These are phyloP conservation scores for Trypanosoma brucei DNA, from an alignment of 208 protist genomes.

Conservation along the genomic window DNA sequence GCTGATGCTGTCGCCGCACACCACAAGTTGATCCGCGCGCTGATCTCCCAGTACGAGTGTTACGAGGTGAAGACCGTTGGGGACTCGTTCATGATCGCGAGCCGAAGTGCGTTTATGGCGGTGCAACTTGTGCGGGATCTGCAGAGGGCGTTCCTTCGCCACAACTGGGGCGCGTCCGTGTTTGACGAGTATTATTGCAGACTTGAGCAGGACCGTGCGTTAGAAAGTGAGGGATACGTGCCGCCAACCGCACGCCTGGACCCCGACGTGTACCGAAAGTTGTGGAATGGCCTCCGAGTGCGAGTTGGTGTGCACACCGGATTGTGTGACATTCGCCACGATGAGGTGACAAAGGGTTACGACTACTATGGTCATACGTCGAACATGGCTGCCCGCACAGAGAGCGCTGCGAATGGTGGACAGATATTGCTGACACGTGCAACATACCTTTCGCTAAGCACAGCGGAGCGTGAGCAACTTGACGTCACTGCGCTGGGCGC, in stretches of 20 bases:
- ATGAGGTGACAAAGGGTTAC: slow-evolving; percentile 11
- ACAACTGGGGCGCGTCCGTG: slow-evolving; percentile 37
- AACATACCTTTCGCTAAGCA: neutral
- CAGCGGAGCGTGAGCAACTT: slow-evolving; percentile 4
- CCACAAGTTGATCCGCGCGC: slow-evolving; percentile 53
- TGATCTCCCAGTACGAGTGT: slow-evolving; percentile 47
- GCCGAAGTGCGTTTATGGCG: slow-evolving; percentile 27
- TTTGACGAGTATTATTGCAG: slow-evolving; percentile 38
- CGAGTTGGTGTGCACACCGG: slow-evolving; percentile 46
- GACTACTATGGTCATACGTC: slow-evolving; percentile 2
- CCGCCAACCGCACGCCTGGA: slow-evolving; percentile 28
- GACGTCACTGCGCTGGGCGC: slow-evolving; percentile 14
- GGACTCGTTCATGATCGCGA: slow-evolving; percentile 57
- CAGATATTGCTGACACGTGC: slow-evolving; percentile 8
- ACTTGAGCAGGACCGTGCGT: slow-evolving; percentile 28
- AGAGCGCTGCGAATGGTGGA: slow-evolving; percentile 6
- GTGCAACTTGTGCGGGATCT: slow-evolving; percentile 41
- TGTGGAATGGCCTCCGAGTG: slow-evolving; percentile 50
- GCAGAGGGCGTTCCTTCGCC: slow-evolving; percentile 36
- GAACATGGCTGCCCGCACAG: slow-evolving; percentile 4
- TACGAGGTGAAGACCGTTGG: slow-evolving; percentile 85
- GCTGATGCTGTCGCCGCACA: slow-evolving; percentile 52
- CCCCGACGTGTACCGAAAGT: slow-evolving; percentile 8
- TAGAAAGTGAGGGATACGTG: slow-evolving; percentile 12
- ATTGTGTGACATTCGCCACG: slow-evolving; percentile 7